phyloP scores from a whole-genome alignment of 2,329 filamentous ascomycete species.

The Metarhizium sp. region DNA sequence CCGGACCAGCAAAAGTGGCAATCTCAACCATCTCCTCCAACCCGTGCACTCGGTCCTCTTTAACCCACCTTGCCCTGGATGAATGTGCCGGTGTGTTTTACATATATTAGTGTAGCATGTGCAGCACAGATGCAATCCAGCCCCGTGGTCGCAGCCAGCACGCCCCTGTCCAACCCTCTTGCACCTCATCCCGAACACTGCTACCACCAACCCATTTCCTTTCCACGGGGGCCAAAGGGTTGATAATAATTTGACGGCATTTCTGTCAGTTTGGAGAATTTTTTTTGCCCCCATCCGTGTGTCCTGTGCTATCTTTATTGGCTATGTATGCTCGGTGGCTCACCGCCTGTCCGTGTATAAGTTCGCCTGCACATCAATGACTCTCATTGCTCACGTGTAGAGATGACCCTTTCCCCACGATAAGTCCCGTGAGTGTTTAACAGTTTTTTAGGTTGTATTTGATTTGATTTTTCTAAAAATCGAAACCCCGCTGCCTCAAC shows the following conservation, averaged over 20 bases:
- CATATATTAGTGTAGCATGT: too few species aligned
- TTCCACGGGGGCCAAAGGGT: too few species aligned
- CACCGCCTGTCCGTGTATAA: neutral
- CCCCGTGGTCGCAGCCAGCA: neutral
- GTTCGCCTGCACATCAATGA: neutral
- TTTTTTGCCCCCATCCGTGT: neutral
- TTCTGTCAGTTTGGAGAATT: neutral
- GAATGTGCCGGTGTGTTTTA: too few species aligned
- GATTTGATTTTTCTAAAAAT: too few species aligned
- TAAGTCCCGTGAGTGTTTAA: neutral
- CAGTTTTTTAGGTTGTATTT: neutral
- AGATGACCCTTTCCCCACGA: neutral
- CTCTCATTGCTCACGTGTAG: neutral
- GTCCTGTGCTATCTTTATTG: neutral
- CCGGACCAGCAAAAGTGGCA: too few species aligned
- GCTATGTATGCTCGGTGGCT: neutral
- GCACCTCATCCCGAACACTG: neutral
- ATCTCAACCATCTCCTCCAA: too few species aligned
- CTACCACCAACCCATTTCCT: too few species aligned
- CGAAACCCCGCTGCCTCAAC: too few species aligned
- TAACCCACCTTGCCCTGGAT: too few species aligned
- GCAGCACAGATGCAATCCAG: neutral
- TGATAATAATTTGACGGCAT: too few species aligned
- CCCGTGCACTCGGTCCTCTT: too few species aligned
- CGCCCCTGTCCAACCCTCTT: neutral